phyloP scores from a whole-genome alignment of 1,139 yeast species.

The Ogataea hybrid region DNA sequence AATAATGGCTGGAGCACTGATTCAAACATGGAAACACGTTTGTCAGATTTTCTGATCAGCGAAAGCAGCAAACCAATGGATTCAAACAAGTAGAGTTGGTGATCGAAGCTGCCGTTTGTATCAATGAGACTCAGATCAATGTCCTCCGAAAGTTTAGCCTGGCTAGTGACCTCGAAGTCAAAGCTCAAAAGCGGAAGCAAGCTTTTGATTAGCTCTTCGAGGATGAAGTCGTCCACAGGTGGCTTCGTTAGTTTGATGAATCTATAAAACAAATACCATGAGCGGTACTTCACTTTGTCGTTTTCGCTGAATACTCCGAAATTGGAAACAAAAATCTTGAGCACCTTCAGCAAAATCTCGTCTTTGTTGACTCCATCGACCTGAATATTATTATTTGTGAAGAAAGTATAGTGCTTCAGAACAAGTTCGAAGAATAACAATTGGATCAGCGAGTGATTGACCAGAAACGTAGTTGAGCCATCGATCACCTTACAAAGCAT shows the following conservation, averaged over 20 bases:
- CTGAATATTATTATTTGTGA: slow-evolving; percentile 44
- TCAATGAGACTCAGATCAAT: slow-evolving; percentile 44
- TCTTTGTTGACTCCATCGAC: slow-evolving; percentile 39
- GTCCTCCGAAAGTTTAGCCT: slow-evolving; percentile 26
- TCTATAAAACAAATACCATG: slow-evolving; percentile 88
- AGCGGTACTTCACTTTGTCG: slow-evolving; percentile 73
- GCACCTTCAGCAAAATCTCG: slow-evolving; percentile 58
- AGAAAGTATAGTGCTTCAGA: slow-evolving; percentile 71
- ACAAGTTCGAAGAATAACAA: slow-evolving; percentile 79
- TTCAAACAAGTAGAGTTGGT: slow-evolving; percentile 83
- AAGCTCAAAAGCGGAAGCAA: slow-evolving; percentile 30
- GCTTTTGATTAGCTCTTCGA: slow-evolving; percentile 46
- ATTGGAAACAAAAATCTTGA: slow-evolving; percentile 76
- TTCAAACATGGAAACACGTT: slow-evolving; percentile 53
- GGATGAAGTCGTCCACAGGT: slow-evolving; percentile 47
- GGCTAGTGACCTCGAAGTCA: slow-evolving; percentile 23
- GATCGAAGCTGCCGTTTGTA: slow-evolving; percentile 61
- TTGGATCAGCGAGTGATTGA: slow-evolving; percentile 78
- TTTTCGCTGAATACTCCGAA: slow-evolving; percentile 75
- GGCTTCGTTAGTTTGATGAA: slow-evolving; percentile 79
- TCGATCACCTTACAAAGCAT: slow-evolving; percentile 62
- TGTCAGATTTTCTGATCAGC: slow-evolving; percentile 38
- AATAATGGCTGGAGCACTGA: slow-evolving; percentile 76
- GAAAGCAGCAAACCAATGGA: slow-evolving; percentile 68
- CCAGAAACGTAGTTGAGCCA: slow-evolving; percentile 43